Conservation (phyloP, 495 filamentous ascomycete species). For the Aspergillus indologenus region DNA sequence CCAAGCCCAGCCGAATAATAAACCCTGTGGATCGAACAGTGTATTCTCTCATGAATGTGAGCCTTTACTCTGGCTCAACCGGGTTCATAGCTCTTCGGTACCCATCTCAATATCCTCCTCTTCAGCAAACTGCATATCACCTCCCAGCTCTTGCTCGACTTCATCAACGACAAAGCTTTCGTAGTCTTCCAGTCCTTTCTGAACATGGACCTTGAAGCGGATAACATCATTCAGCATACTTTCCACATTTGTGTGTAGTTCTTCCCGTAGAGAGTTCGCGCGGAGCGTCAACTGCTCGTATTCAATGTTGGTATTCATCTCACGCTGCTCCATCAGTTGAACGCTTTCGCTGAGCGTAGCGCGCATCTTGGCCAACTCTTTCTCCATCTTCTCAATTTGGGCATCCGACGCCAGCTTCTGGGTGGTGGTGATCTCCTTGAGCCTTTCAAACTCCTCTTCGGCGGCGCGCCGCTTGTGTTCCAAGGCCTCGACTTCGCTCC, state of each 20-base stretch:
- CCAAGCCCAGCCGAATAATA: neutral
- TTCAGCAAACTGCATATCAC: slow-evolving; percentile 31
- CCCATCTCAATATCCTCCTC: slow-evolving; percentile 24
- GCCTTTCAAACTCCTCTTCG: slow-evolving; percentile 90
- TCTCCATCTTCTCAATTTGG: slow-evolving; percentile 98
- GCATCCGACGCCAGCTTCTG: slow-evolving; percentile 85
- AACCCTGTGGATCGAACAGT: neutral
- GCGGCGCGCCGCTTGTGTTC: slow-evolving; percentile 79
- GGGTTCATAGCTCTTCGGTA: slow-evolving; percentile 30
- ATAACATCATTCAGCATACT: slow-evolving; percentile 95
- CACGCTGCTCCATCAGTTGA: slow-evolving; percentile 88
- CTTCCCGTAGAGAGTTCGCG: slow-evolving; percentile 81
- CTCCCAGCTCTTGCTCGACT: slow-evolving; percentile 75
- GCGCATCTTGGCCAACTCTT: slow-evolving; percentile 90
- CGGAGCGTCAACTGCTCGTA: slow-evolving; percentile 87
- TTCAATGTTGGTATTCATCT: slow-evolving; percentile 97
- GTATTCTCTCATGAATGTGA: too few relatives aligned
- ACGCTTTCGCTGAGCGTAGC: slow-evolving; percentile 80
- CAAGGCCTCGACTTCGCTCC: slow-evolving; percentile 86
- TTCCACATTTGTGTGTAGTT: slow-evolving; percentile 93
- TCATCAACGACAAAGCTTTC: slow-evolving; percentile 89
- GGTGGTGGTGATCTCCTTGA: slow-evolving; percentile 81
- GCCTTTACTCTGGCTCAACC: too few relatives aligned
- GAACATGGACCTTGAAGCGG: slow-evolving; percentile 96
- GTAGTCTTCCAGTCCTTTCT: slow-evolving; percentile 86